Evolutionary conservation across 768 basidiomycete species (phyloP), one percentile per base, ranked within the genome.

Genomic region (Asterophora lycoperdoides): DNA sequence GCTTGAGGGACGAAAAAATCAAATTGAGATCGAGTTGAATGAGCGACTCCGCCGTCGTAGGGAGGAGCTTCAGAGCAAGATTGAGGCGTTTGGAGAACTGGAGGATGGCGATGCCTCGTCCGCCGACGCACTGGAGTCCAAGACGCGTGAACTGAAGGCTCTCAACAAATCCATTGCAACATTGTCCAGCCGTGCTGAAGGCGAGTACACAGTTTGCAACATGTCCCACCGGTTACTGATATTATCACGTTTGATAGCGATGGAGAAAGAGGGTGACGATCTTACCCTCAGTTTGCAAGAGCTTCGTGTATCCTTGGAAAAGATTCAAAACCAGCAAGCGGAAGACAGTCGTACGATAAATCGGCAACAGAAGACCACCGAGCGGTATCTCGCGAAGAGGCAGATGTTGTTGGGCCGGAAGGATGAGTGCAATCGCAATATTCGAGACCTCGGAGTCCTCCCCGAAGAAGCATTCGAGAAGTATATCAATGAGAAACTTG

Each of bases 401-500:
- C 89, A 93, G 63, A 88, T 96, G 74, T 73, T 98, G 11, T 57
- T 78, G 17, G 77, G 77, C 33, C 81, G 93, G 39, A 92, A 91
- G 64, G 95, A 97, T 49, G 95, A 97, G 59, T 94, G 92, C 62
- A 95, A 89, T 63, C 81, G 93, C 58, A 93, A 88, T 64, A 96
- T 98, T 54, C 84, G 96, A 41, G 96, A 98, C 59, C 78, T 99
- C 10, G 96, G 96, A 30, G 93, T 97, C 0, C 68, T 98, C 13
- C 96, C 96, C 0, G 94, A 97, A 67, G 95, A 98, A 65, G 96
- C 96, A 0, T 98, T 94, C 58, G 85, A 91, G 63, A 97, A 97
- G 67, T 95, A 97, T 61, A 87, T 85, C 8, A 83, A 77, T 41
- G 89, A 90, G 56, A 86, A 88, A 61, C 77, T 89, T n/a, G 93